Percentiles rank a stretch among this genome's conserved stretches.
phyloP scores from a whole-genome alignment of 2,329 filamentous ascomycete genomes.

The Fusarium ambrosium region DNA sequence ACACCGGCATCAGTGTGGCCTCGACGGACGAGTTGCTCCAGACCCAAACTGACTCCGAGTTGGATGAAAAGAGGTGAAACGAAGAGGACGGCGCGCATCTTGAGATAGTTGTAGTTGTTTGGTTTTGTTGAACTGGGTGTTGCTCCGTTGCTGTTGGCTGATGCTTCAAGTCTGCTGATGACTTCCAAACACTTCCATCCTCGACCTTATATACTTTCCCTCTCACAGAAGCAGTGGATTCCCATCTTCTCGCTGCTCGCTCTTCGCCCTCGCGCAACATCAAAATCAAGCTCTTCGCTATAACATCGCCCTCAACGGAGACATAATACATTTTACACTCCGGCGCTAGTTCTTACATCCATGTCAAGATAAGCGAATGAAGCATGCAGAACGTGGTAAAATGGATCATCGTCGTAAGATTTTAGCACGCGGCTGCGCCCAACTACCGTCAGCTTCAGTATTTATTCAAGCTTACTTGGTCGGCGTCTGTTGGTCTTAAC shows the following conservation, averaged over 20 bases:
- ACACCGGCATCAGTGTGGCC: background rate
- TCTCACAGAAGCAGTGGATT: background rate
- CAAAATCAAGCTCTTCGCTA: background rate
- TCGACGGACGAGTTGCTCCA: background rate
- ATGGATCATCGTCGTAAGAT: background rate
- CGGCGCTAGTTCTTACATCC: background rate
- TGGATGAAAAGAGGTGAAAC: background rate
- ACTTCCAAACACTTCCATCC: background rate
- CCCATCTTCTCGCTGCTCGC: background rate
- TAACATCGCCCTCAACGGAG: background rate
- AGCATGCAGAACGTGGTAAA: background rate
- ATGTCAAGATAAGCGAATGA: background rate
- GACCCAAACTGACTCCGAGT: background rate
- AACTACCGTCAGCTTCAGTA: background rate
- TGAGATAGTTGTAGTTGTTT: background rate
- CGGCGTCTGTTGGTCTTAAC: background rate
- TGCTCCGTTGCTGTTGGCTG: background rate
- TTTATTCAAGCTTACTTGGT: background rate
- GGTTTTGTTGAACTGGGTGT: background rate
- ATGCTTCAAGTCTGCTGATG: background rate
- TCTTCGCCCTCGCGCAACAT: background rate
- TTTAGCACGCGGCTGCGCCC: background rate
- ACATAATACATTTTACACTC: background rate
- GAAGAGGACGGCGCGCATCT: background rate
- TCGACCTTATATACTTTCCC: background rate